Evolutionary conservation across 352 stramenopile genomes (phyloP), one percentile per base, ranked within the genome.

Genomic region (Blastocystis sp.): DNA sequence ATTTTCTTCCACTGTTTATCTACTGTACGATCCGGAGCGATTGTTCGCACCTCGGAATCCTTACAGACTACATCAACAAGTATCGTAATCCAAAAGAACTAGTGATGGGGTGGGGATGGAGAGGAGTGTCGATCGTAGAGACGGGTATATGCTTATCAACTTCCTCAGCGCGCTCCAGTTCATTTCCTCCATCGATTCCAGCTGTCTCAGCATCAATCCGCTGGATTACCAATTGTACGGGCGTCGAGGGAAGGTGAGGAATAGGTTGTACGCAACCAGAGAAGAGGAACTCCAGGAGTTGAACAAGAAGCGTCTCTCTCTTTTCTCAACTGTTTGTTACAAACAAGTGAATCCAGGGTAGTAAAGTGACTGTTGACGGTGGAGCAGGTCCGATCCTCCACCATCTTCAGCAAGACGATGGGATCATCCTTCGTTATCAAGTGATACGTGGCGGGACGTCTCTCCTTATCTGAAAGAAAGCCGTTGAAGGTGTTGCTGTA

Each of bases 1-100:
- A 81, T 40, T 81, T 81, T 64, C 14, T 81, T 16, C 69, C 69
- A 46, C 32, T 81, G n/a, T 81, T 81, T 48, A 81, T 81, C 63
- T 81, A 48, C 27, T 81, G 69, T 46, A 44, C 48, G n/a, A 4
- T 81, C 21, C 27, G 38, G 32, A 81, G 16, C 4, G 14, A 65
- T 46, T 48, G 14, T 18, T 40, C 24, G 3, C 56, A 63, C 63
- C 46, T 81, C 18, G 56, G 56, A 42, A 51, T 57, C 3, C 9
- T 64, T 2, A 48, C 69, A 6, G 69, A 64, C 8, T 81, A 64
- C 29, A 81, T 81, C 4, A 64, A 81, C 53, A 46, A 64, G 18
- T 81, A 46, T 29, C 69, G 69, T 29, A 81, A 64, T 63, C 44
- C 69, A 16, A 81, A 64, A 7, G 46, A 81, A 14, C 7, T 81